Conservation (phyloP, 2,329 filamentous ascomycete genomes). For the Diplodia scrobiculata region DNA sequence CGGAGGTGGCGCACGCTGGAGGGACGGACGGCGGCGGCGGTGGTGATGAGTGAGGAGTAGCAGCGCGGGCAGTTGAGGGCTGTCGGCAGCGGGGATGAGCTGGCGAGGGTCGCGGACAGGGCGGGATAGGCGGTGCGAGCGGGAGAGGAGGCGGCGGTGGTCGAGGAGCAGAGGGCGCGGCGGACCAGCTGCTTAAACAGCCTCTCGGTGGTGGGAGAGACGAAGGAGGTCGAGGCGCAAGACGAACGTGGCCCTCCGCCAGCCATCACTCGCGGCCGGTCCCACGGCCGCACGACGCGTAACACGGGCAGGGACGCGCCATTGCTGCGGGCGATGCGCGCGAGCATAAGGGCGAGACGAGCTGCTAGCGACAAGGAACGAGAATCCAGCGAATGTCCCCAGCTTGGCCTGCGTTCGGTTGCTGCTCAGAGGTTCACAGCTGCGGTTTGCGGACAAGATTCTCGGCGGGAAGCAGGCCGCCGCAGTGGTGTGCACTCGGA, state of each 20-base stretch:
- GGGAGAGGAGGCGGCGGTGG: background rate
- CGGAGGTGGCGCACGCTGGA: slow-evolving; percentile 43
- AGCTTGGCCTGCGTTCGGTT: slow-evolving; percentile 14
- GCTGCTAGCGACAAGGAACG: background rate
- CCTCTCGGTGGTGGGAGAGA: background rate
- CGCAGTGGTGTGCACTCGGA: slow-evolving; percentile 5
- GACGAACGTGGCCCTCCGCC: slow-evolving; percentile 26
- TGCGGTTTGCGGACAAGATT: slow-evolving; percentile 4
- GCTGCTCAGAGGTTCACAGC: background rate
- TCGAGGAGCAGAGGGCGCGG: slow-evolving; percentile 3
- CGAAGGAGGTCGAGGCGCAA: slow-evolving; percentile 23
- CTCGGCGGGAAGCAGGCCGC: slow-evolving; percentile 6
- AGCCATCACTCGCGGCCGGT: slow-evolving; percentile 27
- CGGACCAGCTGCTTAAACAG: background rate
- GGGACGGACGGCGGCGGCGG: background rate
- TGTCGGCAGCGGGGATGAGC: background rate
- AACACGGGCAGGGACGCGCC: slow-evolving; percentile 28
- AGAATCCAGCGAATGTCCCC: background rate
- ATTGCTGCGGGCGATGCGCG: slow-evolving; percentile 24
- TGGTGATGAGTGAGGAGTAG: slow-evolving; percentile 48
- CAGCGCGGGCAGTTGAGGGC: slow-evolving; percentile 22
- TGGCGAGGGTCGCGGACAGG: slow-evolving; percentile 1
- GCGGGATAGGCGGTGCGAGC: background rate
- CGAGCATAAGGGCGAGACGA: slow-evolving; percentile 27
- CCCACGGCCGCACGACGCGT: slow-evolving; percentile 26